phyloP scores from a whole-genome alignment of 179 eudicot genomes.

The Beta lomatogona region DNA sequence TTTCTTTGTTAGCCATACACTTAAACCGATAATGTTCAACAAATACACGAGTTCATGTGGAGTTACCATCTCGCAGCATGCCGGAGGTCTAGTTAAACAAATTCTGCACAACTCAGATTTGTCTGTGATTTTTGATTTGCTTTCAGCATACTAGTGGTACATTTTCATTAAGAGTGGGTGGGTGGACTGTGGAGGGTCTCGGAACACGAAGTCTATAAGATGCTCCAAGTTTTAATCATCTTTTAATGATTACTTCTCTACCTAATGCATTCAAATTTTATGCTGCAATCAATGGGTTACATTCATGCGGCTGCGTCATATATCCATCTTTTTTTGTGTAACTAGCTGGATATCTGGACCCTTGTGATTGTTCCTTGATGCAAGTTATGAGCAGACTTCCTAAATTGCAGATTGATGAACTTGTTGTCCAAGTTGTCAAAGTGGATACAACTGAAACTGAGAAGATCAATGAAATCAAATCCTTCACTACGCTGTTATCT shows the following conservation, averaged over 20 bases:
- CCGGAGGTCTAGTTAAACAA: too few species aligned
- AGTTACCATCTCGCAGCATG: too few species aligned
- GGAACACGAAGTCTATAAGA: too few species aligned
- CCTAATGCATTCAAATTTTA: background rate
- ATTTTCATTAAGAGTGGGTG: too few species aligned
- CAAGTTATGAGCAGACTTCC: background rate
- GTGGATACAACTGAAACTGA: constrained; percentile 38
- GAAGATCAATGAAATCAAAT: constrained; percentile 54
- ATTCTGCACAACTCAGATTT: too few species aligned
- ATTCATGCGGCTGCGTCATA: too few species aligned
- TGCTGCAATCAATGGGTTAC: background rate
- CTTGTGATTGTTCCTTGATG: background rate
- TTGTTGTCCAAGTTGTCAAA: constrained; percentile 72
- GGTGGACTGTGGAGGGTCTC: too few species aligned
- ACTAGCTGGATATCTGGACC: background rate
- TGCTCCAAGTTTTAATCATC: background rate
- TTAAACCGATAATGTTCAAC: too few species aligned
- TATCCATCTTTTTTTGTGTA: background rate
- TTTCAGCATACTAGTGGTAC: too few species aligned
- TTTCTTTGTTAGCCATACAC: too few species aligned
- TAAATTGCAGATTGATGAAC: constrained; percentile 76
- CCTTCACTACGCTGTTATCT: constrained; percentile 55
- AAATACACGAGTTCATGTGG: too few species aligned
- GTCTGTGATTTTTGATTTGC: too few species aligned
- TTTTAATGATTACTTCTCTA: background rate